Percentiles rank a stretch among this genome's conserved stretches.
Evolutionary conservation across 768 basidiomycete species (phyloP).

Genomic region (Auriscalpium microsporum): DNA sequence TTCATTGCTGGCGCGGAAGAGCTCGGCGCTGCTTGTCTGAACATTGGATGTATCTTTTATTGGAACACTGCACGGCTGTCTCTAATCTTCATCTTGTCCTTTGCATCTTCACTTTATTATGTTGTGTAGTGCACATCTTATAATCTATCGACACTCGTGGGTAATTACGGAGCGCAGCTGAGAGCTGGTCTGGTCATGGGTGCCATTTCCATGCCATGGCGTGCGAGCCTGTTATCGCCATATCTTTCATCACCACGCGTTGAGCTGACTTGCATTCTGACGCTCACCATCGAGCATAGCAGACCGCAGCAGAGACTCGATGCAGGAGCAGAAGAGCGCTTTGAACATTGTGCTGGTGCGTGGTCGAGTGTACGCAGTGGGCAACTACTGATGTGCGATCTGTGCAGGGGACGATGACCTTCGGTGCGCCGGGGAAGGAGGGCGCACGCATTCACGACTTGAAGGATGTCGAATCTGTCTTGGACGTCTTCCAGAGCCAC

Average conservation of each 20-base stretch:
- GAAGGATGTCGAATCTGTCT: slow-evolving; percentile 40
- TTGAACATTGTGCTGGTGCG: slow-evolving; percentile 46
- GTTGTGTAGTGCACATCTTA: no score
- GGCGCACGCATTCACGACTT: slow-evolving; percentile 41
- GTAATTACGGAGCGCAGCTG: no score
- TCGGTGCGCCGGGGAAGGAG: slow-evolving; percentile 40
- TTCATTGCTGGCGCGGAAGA: not conserved
- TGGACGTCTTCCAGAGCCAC: slow-evolving; percentile 45
- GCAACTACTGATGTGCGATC: not conserved
- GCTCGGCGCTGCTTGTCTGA: not conserved
- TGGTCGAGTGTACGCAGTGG: not conserved
- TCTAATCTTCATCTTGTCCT: no score
- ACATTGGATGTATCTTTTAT: not conserved
- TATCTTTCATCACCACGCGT: no score
- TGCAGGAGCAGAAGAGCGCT: slow-evolving; percentile 29
- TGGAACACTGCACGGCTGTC: no score
- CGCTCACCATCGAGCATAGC: no score
- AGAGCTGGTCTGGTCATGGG: no score
- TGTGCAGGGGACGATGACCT: slow-evolving; percentile 46
- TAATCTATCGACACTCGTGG: no score
- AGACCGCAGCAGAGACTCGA: not conserved
- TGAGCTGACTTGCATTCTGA: no score
- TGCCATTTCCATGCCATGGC: no score
- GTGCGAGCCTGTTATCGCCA: no score
- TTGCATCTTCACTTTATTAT: no score